Percentiles rank a stretch among this genome's conserved stretches.
These are phyloP conservation scores for Yamadazyma taylorii DNA, from an alignment of 1,139 yeast species.

Conservation along the genomic window DNA sequence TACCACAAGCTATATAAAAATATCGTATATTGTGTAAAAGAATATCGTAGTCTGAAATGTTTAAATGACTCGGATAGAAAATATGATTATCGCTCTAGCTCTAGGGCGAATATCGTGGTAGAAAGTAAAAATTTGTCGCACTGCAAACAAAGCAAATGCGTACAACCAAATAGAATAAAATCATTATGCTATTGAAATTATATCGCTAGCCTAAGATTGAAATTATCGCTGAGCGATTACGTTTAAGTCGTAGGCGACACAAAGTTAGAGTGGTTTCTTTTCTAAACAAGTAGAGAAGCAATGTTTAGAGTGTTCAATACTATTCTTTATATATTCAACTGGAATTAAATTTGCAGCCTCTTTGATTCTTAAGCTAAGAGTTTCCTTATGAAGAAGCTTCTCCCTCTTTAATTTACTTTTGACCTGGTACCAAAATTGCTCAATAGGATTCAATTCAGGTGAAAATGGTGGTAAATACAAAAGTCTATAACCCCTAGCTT, in stretches of 20 bases:
- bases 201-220: not conserved
- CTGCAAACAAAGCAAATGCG: constrained; percentile 4
- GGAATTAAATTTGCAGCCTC: constrained; percentile 13
- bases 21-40: too few species aligned
- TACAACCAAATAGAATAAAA: constrained; percentile 4
- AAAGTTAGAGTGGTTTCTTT: constrained; percentile 1
- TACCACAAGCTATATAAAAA: too few species aligned
- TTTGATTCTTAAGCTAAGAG: constrained; percentile 8
- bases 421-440: constrained; percentile 14
- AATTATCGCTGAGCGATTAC: too few species aligned
- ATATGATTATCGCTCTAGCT: too few species aligned
- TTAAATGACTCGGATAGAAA: too few species aligned
- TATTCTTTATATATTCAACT: constrained; percentile 10
- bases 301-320: constrained; percentile 10
- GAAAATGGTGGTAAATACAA: constrained; percentile 13
- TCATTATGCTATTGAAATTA: not conserved
- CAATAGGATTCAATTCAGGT: constrained; percentile 14
- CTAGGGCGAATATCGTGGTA: constrained; percentile 3
- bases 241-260: not conserved
- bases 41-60: too few species aligned
- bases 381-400: constrained; percentile 10
- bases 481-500: constrained; percentile 12
- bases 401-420: constrained; percentile 11
- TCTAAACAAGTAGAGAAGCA: constrained; percentile 10
- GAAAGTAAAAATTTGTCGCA: constrained; percentile 2